Evolutionary conservation across 2,329 filamentous ascomycete species (phyloP), one percentile per base, ranked within the genome.

Genomic region (Nigrospora osmanthi): DNA sequence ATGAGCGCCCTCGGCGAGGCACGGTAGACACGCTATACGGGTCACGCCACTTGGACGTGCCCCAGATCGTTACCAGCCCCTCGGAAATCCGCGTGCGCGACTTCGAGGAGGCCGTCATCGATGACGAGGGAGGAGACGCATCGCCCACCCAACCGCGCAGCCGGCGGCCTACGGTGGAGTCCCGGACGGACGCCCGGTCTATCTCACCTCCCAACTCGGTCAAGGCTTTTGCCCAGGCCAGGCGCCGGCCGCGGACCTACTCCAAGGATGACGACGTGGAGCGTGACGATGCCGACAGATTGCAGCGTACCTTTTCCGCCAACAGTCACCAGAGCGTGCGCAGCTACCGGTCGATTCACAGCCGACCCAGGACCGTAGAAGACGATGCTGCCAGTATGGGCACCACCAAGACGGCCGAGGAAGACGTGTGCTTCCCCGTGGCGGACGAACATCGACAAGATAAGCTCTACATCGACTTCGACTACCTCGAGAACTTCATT

Each of bases 171-270:
- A 77, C 77, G 42, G 69, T 84, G 44, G 75, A 74, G 31, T 78
- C 78, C 2, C 64, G 72, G 38, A 63, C 69, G 19, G 75, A 78
- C 17, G 80, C 78, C 40, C 78, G 88, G 45, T 89, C 87, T 1
- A 71, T 80, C 2, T 97, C 93, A 6, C 91, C 91, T 11, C 93
- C 93, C 9, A 98, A 96, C 64, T 98, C 93, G 0, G 89, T 98
- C 42, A 95, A 97, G 64, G 93, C 93, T 4, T 98, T 98, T 65
- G 93, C 93, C 15, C 87, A 93, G 58, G 87, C 88, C 45, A 85
- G 89, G 42, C 87, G 89, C 47, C 84, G 90, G 47, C 87, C 91
- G 60, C 85, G 90, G 37, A 88, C 82, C 48, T 61, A 75, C 59
- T 82, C 75, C 17, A 69, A 75, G 50, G 78, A 73, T 14, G 77